Evolutionary conservation across 78 protist species (phyloP).

Genomic region (Guillardia theta): DNA sequence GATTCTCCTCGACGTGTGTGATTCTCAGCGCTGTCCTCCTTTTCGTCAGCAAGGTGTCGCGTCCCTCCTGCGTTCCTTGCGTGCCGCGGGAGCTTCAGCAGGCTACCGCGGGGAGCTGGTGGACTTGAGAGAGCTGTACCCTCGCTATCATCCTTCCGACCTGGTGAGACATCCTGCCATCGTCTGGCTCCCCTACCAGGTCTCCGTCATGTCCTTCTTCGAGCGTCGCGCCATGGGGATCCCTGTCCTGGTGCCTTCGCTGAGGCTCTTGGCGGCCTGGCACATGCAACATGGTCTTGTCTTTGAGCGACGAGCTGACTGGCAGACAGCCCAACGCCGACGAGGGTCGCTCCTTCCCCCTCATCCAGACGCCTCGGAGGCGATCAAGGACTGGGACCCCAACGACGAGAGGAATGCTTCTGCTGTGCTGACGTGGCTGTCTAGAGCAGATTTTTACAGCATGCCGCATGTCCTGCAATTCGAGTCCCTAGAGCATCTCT

Average conservation of each 20-base stretch:
- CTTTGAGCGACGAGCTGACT: neutral
- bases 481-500: no score
- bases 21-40: neutral
- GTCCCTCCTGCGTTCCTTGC: neutral
- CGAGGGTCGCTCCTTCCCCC: neutral
- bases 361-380: neutral
- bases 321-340: neutral
- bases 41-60: neutral
- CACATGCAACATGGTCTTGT: neutral
- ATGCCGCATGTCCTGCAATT: no score
- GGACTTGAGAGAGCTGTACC: neutral
- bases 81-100: no score
- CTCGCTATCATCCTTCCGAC: neutral
- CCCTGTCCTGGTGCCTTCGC: neutral
- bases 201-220: neutral
- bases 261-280: neutral
- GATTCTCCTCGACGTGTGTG: neutral
- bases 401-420: no score
- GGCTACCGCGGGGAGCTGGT: neutral
- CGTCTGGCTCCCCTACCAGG: slow-evolving; percentile 17
- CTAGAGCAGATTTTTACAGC: no score
- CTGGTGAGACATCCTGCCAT: neutral
- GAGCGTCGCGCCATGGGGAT: neutral
- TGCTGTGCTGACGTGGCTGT: no score
- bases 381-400: neutral